Evolutionary conservation across 2,329 filamentous ascomycete species (phyloP).

Genomic region (Venturia oleaginea): DNA sequence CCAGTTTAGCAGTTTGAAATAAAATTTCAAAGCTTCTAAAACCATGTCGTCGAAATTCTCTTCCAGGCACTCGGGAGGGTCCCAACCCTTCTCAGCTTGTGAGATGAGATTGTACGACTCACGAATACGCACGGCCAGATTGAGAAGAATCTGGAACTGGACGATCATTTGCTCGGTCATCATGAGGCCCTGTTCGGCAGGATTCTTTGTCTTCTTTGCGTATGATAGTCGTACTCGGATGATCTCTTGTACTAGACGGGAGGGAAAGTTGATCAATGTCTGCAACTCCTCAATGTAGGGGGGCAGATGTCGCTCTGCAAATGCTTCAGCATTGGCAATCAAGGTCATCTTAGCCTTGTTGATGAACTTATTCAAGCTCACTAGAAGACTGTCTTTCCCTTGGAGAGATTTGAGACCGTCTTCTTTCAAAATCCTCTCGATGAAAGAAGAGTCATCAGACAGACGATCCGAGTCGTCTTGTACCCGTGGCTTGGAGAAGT

Average conservation of each 20-base stretch:
- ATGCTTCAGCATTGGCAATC: conserved; percentile 75
- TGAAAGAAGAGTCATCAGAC: conserved; percentile 82
- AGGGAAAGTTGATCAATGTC: conserved; percentile 94
- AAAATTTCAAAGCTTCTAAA: conserved; percentile 88
- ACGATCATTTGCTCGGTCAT: conserved; percentile 97
- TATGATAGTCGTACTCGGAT: conserved; percentile 87
- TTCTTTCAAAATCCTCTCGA: conserved; percentile 91
- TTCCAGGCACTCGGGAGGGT: conserved; percentile 89
- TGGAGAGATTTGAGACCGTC: conserved; percentile 89
- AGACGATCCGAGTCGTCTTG: conserved; percentile 25
- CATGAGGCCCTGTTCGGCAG: conserved; percentile 81
- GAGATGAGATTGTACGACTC: conserved; percentile 77
- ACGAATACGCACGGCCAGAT: conserved; percentile 87
- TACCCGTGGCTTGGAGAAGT: conserved; percentile 70
- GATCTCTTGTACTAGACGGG: conserved; percentile 90
- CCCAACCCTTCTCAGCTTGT: conserved; percentile 84
- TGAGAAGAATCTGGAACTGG: conserved; percentile 89
- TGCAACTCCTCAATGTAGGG: conserved; percentile 95
- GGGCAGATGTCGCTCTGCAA: conserved; percentile 81
- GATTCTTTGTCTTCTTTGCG: conserved; percentile 91
- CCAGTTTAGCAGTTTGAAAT: conserved; percentile 98
- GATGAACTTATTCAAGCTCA: conserved; percentile 76
- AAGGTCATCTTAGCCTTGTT: conserved; percentile 87
- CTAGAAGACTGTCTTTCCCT: conserved; percentile 83
- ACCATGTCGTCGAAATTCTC: conserved; percentile 92